phyloP scores from a whole-genome alignment of 768 basidiomycete species.

The Saitozyma sp. region DNA sequence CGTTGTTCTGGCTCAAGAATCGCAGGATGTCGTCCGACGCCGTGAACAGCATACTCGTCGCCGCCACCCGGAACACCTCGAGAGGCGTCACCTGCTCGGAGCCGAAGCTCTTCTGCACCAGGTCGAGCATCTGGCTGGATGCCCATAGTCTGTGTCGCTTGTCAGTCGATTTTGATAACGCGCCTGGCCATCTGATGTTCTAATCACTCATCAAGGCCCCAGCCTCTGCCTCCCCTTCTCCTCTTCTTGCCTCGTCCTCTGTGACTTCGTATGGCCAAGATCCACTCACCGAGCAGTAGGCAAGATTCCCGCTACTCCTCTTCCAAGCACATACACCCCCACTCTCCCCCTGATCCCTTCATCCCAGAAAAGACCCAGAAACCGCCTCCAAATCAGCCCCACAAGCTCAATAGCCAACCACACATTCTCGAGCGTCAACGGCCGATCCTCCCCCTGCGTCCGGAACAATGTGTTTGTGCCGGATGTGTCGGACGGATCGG shows the following conservation, averaged over 20 bases:
- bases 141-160: slow-evolving; percentile 22
- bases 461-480: background rate
- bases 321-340: slow-evolving; percentile 16
- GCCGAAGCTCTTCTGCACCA: slow-evolving; percentile 31
- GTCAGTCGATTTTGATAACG: no score
- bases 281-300: slow-evolving; percentile 29
- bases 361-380: slow-evolving; percentile 21
- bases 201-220: no score
- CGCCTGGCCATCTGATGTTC: no score
- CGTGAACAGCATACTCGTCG: slow-evolving; percentile 2
- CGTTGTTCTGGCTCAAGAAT: slow-evolving; percentile 11
- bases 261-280: no score
- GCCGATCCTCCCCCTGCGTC: slow-evolving; percentile 25
- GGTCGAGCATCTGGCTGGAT: slow-evolving; percentile 26
- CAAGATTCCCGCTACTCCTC: slow-evolving; percentile 23
- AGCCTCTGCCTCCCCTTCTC: no score
- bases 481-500: no score
- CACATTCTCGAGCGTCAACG: slow-evolving; percentile 22
- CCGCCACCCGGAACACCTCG: slow-evolving; percentile 20
- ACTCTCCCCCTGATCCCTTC: slow-evolving; percentile 10
- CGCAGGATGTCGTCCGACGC: slow-evolving; percentile 13
- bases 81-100: slow-evolving; percentile 1
- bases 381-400: slow-evolving; percentile 13
- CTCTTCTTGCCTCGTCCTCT: no score
- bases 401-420: slow-evolving; percentile 22